These are phyloP conservation scores for Geranium incanum DNA, from an alignment of 441 rosid species.

Conservation along the genomic window DNA sequence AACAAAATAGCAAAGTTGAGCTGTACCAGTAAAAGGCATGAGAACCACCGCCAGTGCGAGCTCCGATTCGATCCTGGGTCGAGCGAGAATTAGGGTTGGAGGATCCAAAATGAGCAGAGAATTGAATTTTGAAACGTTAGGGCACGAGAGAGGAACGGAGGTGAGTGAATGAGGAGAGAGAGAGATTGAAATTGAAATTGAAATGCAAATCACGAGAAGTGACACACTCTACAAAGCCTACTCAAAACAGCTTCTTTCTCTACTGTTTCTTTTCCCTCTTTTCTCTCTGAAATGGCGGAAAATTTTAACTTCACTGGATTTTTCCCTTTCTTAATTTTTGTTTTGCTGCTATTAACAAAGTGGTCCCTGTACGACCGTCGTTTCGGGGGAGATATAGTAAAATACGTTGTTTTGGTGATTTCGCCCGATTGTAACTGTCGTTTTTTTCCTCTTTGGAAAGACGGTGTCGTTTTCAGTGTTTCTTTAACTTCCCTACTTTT, in stretches of 20 bases:
- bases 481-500: background rate
- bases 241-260: background rate
- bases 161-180: constrained; percentile 36
- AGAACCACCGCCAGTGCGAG: background rate
- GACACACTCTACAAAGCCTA: constrained; percentile 6
- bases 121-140: constrained; percentile 22
- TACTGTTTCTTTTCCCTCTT: constrained; percentile 18
- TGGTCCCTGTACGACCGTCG: background rate
- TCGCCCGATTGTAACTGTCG: background rate
- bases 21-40: background rate
- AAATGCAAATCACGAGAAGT: constrained; percentile 43
- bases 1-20: background rate
- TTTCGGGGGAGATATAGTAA: background rate
- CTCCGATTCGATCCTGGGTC: background rate
- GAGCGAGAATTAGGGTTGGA: constrained; percentile 9
- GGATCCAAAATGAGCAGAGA: constrained; percentile 9
- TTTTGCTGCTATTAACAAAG: background rate
- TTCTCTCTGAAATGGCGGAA: constrained; percentile 37
- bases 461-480: background rate
- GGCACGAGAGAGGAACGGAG: constrained; percentile 36
- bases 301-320: background rate
- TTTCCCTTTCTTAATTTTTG: background rate
- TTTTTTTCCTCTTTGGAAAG: background rate
- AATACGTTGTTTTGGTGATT: too few relatives aligned
- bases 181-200: constrained; percentile 17